These are phyloP conservation scores for Pluteus cervinus DNA, from an alignment of 768 basidiomycete species.

Conservation along the genomic window DNA sequence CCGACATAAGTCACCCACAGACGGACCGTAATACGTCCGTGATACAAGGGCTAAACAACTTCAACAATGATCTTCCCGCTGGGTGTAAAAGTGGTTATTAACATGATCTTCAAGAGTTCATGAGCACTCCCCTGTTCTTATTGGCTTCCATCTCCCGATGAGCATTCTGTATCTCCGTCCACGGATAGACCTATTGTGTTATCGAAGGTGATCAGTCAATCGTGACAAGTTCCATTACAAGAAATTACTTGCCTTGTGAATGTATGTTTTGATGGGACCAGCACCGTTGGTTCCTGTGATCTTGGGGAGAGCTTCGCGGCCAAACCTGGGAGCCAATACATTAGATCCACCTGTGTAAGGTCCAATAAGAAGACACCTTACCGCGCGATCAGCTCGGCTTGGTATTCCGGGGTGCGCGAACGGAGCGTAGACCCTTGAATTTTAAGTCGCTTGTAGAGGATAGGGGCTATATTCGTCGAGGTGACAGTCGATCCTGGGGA, in stretches of 20 bases:
- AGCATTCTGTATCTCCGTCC: conserved; percentile 74
- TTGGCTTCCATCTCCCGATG: conserved; percentile 83
- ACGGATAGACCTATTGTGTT: conserved; percentile 59
- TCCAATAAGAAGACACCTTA: conserved; percentile 25
- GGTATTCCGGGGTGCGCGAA: conserved; percentile 68
- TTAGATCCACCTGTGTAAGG: not conserved
- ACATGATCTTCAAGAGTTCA: conserved; percentile 3
- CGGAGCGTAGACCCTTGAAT: conserved; percentile 88
- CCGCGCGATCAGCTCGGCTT: conserved; percentile 63
- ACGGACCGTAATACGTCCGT: not conserved
- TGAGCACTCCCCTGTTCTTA: conserved; percentile 32
- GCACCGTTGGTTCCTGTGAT: conserved; percentile 52
- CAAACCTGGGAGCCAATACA: conserved; percentile 37
- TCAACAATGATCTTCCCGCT: conserved; percentile 46
- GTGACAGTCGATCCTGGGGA: conserved; percentile 44
- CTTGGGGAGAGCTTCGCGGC: conserved; percentile 42
- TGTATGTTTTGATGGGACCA: conserved; percentile 64
- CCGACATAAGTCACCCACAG: no score
- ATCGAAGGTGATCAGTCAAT: conserved; percentile 5
- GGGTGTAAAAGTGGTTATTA: conserved; percentile 3
- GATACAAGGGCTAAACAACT: conserved; percentile 19
- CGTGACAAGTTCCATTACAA: conserved; percentile 2
- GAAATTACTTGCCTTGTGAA: conserved; percentile 59
- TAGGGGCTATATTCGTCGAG: conserved; percentile 50
- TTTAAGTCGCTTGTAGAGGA: conserved; percentile 80